Conservation (phyloP, 75 land plant species). For the Chamaecyparis obtusa region DNA sequence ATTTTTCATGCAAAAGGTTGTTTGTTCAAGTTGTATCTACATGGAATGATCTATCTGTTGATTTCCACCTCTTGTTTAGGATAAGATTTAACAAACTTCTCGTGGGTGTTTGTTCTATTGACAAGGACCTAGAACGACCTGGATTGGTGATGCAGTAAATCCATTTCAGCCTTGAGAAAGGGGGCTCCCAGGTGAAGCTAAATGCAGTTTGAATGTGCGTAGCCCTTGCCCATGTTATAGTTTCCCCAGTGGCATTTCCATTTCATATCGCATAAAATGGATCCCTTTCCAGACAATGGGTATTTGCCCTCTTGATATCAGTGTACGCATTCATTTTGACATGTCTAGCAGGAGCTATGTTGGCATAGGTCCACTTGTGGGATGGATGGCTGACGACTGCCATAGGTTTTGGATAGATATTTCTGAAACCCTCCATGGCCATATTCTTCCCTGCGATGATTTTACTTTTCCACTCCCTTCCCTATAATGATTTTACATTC, state of each 20-base stretch:
- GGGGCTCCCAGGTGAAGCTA: neutral
- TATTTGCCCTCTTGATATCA: neutral
- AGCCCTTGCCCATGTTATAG: neutral
- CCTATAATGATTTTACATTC: too few species aligned
- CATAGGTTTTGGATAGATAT: too few species aligned
- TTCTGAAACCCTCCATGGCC: too few species aligned
- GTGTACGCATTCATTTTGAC: too few species aligned
- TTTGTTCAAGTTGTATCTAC: too few species aligned
- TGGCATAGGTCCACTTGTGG: too few species aligned
- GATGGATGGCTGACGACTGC: too few species aligned
- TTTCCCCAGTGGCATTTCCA: constrained; percentile 2
- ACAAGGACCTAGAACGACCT: neutral
- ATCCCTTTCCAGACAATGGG: neutral
- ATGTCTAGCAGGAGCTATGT: too few species aligned
- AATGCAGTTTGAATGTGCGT: neutral
- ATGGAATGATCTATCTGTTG: neutral
- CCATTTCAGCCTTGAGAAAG: neutral
- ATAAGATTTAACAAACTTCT: neutral
- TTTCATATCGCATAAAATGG: neutral
- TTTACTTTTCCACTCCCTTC: too few species aligned
- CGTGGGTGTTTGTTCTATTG: neutral
- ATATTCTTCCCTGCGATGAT: too few species aligned
- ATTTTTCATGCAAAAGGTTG: too few species aligned
- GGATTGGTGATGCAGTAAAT: neutral
- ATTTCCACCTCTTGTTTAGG: neutral